phyloP scores from a whole-genome alignment of 2,329 filamentous ascomycete species.

The Cryphonectria naterciae region DNA sequence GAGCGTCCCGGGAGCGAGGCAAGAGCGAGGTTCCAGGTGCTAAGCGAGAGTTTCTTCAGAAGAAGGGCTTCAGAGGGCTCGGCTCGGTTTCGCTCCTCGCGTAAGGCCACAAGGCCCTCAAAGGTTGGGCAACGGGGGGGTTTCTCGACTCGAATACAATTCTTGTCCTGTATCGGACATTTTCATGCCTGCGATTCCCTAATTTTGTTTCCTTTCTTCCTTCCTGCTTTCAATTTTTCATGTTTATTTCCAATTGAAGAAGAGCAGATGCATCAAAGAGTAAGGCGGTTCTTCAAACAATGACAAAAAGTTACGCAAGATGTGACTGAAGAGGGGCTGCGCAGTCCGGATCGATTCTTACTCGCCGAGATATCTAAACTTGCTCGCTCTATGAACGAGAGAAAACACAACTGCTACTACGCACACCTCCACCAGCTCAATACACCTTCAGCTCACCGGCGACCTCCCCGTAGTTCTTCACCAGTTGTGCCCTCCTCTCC shows the following conservation, averaged over 20 bases:
- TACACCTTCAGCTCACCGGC: conserved; percentile 38
- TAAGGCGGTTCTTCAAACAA: not conserved
- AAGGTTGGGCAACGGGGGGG: not conserved
- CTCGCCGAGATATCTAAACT: not conserved
- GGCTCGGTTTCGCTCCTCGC: not conserved
- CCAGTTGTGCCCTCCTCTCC: conserved; percentile 43
- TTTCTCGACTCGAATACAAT: not conserved
- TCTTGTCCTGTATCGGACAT: not conserved
- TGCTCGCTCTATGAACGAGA: not conserved
- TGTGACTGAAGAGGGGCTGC: not conserved
- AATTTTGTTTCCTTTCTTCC: too few relatives aligned
- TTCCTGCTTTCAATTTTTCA: too few relatives aligned
- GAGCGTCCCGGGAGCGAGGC: not conserved
- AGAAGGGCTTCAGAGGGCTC: not conserved
- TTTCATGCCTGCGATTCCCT: not conserved
- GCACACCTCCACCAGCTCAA: not conserved
- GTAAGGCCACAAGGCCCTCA: not conserved
- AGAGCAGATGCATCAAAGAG: not conserved
- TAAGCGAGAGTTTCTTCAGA: not conserved
- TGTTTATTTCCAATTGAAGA: not conserved
- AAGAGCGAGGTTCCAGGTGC: not conserved
- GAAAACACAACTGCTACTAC: not conserved
- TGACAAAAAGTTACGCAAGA: not conserved
- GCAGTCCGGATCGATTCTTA: not conserved
- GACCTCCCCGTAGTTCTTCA: conserved; percentile 43